These are phyloP conservation scores for Tolypocladium album DNA, from an alignment of 2,329 filamentous ascomycete species.

Conservation along the genomic window DNA sequence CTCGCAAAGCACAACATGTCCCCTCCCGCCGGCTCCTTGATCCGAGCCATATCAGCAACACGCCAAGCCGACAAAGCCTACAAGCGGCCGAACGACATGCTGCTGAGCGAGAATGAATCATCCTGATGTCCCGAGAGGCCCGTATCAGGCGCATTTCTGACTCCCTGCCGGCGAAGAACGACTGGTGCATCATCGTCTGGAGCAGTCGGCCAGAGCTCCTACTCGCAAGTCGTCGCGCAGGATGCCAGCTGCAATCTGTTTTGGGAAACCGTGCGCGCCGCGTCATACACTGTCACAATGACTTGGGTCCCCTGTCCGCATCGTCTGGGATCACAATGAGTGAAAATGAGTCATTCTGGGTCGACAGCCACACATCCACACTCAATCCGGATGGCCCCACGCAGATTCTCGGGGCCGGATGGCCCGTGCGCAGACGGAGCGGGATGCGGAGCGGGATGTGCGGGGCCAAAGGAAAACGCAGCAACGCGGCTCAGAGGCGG, in stretches of 20 bases:
- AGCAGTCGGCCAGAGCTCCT: too few relatives aligned
- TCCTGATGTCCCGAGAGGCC: slow-evolving; percentile 4
- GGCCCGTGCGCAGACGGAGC: background rate
- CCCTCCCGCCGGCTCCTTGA: background rate
- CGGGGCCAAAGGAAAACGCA: too few relatives aligned
- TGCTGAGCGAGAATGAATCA: slow-evolving; percentile 14
- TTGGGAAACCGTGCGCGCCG: background rate
- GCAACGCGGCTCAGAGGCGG: too few relatives aligned
- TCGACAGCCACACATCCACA: background rate
- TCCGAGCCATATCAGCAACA: background rate
- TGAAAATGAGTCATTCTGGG: slow-evolving; percentile 22
- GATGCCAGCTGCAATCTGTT: background rate
- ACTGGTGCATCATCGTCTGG: background rate
- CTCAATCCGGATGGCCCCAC: background rate
- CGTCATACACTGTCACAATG: background rate
- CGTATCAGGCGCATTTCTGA: too few relatives aligned
- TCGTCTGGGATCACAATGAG: slow-evolving; percentile 11
- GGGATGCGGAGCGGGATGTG: too few relatives aligned
- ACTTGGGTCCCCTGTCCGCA: background rate
- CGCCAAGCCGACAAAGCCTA: background rate
- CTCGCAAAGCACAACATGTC: background rate
- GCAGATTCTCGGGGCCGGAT: background rate
- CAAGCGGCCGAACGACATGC: background rate
- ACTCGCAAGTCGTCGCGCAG: background rate
- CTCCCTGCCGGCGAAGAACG: too few relatives aligned